These are phyloP conservation scores for Penicillium sp. DNA, from an alignment of 2,329 filamentous ascomycete genomes.

Conservation along the genomic window DNA sequence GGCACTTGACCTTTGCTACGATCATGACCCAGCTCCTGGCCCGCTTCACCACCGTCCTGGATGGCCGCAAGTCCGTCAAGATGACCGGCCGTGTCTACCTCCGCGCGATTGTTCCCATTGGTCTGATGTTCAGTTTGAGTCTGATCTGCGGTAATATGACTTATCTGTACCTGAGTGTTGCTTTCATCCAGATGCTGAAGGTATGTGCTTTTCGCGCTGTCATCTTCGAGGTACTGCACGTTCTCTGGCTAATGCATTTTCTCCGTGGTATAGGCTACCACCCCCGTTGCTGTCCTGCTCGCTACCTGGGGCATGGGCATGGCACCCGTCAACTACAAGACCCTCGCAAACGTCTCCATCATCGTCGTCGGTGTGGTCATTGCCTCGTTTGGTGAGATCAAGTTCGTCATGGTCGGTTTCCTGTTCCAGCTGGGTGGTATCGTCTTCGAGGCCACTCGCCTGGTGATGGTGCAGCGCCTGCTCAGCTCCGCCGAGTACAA, in stretches of 20 bases:
- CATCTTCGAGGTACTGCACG: not conserved
- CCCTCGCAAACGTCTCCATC: conserved; percentile 87
- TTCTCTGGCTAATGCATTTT: conserved; percentile 3
- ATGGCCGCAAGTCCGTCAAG: conserved; percentile 93
- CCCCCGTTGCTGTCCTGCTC: conserved; percentile 87
- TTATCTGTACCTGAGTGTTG: conserved; percentile 91
- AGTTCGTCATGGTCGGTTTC: conserved; percentile 71
- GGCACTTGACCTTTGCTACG: conserved; percentile 91
- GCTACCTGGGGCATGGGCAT: conserved; percentile 87
- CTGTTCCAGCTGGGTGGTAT: conserved; percentile 74
- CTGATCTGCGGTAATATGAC: conserved; percentile 96
- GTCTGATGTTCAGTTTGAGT: conserved; percentile 91
- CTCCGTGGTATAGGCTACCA: conserved; percentile 68
- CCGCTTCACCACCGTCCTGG: conserved; percentile 83
- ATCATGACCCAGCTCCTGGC: conserved; percentile 93
- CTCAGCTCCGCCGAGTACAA: conserved; percentile 76
- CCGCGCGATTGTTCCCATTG: conserved; percentile 90
- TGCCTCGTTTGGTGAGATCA: conserved; percentile 92
- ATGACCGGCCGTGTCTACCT: conserved; percentile 96
- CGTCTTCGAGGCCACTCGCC: conserved; percentile 75
- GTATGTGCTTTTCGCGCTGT: conserved; percentile 5
- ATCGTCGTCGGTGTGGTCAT: conserved; percentile 95
- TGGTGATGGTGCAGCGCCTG: conserved; percentile 84
- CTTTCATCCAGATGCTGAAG: conserved; percentile 98
- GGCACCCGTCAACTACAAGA: conserved; percentile 78